Evolutionary conservation across 805 yeast species (phyloP), one percentile per base, ranked within the genome.

Genomic region (Pichia scutulata): DNA sequence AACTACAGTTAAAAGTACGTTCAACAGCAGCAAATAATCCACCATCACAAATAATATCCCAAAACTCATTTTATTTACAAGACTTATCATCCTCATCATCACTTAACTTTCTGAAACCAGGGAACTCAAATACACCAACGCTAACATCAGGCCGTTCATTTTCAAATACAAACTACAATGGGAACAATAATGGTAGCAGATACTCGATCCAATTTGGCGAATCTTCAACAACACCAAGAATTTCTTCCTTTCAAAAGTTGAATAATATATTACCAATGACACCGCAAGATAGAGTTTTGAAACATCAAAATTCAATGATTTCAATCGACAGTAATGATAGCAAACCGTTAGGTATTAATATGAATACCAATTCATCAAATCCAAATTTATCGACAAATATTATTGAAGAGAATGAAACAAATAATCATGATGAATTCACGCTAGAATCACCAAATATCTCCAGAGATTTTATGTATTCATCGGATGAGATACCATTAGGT

Each of bases 201-300:
- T 54, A 28, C 26, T 40, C 52, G 19, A 71, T 75, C 43, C 67
- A 65, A 42, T 56, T 76, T 47, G 80, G 79, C 7, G 80, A 78
- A 55, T 70, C 80, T 0, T 72, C 80, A 7, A 61, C 68, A 13
- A 74, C 82, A 0, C 80, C 80, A 8, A 60, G 65, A n/a, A 61
- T 57, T 4, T 43, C 44, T 30, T 58, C 64, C 10, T 44, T 48
- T 14, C 28, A 43, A 19, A 52, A 51, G 37, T 26, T 55, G 13
- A 52, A 52, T 40, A 45, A 46, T 12, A 43, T 50, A 25, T 39
- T 49, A 4, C 49, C 53, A 16, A 42, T 57, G 43, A 43, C 57
- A 16, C 28, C 59, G 4, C 54, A 56, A 13, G 59, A 56, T 25
- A 56, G 49, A 23, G 42, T 56, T 21, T 44, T 49, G 13, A 56